Evolutionary conservation across 2,329 filamentous ascomycete genomes (phyloP).

Genomic region (Nigrospora oryzae): DNA sequence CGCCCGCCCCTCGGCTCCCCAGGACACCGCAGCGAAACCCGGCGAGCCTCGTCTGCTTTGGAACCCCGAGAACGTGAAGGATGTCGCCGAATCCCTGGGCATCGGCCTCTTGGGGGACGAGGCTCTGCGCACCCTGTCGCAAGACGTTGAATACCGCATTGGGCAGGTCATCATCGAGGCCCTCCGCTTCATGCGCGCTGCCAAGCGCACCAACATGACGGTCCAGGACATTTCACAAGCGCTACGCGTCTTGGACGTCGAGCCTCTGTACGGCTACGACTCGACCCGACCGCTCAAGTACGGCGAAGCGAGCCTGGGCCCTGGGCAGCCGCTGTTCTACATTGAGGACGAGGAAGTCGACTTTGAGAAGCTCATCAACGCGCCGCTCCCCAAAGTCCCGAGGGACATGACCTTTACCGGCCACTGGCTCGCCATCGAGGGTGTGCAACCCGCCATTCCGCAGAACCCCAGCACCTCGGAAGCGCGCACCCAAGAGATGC

Average conservation of each 20-base stretch:
- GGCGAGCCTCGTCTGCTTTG: slow-evolving; percentile 52
- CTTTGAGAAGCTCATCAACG: slow-evolving; percentile 98
- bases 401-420: slow-evolving; percentile 87
- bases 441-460: slow-evolving; percentile 90
- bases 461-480: slow-evolving; percentile 90
- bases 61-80: slow-evolving; percentile 93
- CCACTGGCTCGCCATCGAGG: slow-evolving; percentile 96
- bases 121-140: slow-evolving; percentile 75
- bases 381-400: slow-evolving; percentile 87
- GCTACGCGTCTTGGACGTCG: slow-evolving; percentile 77
- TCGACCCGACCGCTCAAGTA: slow-evolving; percentile 82
- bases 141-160: slow-evolving; percentile 93
- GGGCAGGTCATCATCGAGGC: slow-evolving; percentile 90
- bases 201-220: slow-evolving; percentile 75
- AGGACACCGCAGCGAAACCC: slow-evolving; percentile 13
- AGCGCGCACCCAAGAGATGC: slow-evolving; percentile 72
- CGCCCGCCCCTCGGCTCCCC: slow-evolving; percentile 10
- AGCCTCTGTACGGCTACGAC: slow-evolving; percentile 94
- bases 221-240: slow-evolving; percentile 87
- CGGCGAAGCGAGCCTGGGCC: slow-evolving; percentile 87
- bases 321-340: slow-evolving; percentile 91
- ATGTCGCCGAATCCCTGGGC: slow-evolving; percentile 93
- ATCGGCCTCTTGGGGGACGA: slow-evolving; percentile 77
- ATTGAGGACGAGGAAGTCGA: slow-evolving; percentile 98
- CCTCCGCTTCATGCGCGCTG: slow-evolving; percentile 91